Evolutionary conservation across 169 alveolate genomes (phyloP), one percentile per base, ranked within the genome.

Genomic region (Toxoplasma gondii): DNA sequence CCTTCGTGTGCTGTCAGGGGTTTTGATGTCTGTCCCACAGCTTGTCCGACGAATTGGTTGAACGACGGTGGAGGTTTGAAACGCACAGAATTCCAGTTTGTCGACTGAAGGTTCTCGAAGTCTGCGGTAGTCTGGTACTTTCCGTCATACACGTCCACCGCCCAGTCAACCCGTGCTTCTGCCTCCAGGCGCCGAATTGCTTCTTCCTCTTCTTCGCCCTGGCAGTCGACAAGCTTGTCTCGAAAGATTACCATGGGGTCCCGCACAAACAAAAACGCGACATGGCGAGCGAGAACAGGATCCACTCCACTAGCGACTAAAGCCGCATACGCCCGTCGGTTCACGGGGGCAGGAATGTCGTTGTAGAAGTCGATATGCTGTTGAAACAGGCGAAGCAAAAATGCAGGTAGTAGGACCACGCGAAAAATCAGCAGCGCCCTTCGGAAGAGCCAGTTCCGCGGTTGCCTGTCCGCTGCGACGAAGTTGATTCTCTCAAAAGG

Each of bases 81-180:
- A 78, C 99, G 98, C 41, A 99, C 98, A 34, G 99, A 97, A 95
- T 98, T 98, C 99, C 99, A 99, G 97, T 99, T 99, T 27, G 99
- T 98, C 43, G 99, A 97, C 96, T 99, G 98, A 54, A 99, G 96
- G 88, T 97, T 97, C 95, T 99, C 99, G 94, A 98, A 99, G 94
- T 98, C 99, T 43, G 97, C 96, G 24, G 97, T 95, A 34, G 91
- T 93, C 27, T 86, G 97, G 81, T 87, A 93, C 34, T 93, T 83
- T 88, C 94, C 87, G 78, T 64, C 78, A 29, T 64, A 64, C 34
- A 29, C 34, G 45, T 87, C 91, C 91, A 69, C 22, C 43, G 44
- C 84, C 97, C 97, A 88, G 97, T 54, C 86, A 27, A 34, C 34
- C 39, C 29, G 69, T 2, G 43, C 90, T 16, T 82, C 90, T 0